Evolutionary conservation across 441 rosid species (phyloP).

Genomic region (Hura crepitans): DNA sequence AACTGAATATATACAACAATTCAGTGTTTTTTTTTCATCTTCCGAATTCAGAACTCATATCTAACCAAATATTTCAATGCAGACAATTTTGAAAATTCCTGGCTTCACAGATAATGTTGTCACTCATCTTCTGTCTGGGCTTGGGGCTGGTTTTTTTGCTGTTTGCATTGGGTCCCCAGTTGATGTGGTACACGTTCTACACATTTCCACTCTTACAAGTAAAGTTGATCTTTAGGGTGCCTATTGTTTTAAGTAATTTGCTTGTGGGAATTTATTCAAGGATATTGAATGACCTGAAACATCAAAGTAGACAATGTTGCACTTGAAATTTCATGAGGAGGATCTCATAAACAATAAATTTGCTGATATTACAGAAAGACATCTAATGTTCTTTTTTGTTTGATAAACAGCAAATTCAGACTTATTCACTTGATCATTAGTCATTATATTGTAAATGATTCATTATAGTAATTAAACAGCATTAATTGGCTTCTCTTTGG

Average conservation of each 20-base stretch:
- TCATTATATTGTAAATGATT: slow-evolving; percentile 1
- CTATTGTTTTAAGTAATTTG: slow-evolving; percentile 5
- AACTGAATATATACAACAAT: slow-evolving; percentile 4
- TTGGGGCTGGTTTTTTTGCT: slow-evolving; percentile 95
- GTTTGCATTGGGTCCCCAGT: slow-evolving; percentile 98
- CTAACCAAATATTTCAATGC: slow-evolving; percentile 30
- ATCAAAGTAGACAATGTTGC: neutral
- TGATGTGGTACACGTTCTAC: slow-evolving; percentile 71
- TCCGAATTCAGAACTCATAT: neutral
- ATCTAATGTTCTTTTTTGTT: neutral
- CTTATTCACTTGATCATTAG: slow-evolving; percentile 1
- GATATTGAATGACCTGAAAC: neutral
- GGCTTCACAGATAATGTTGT: slow-evolving; percentile 87
- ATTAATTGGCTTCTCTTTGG: slow-evolving; percentile 11
- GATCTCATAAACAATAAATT: neutral
- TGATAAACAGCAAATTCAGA: neutral
- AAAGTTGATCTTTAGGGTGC: slow-evolving; percentile 2
- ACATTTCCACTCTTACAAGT: neutral
- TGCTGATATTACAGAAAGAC: neutral
- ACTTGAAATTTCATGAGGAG: neutral
- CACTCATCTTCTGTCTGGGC: slow-evolving; percentile 86
- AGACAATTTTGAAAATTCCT: slow-evolving; percentile 88
- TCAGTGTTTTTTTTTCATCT: slow-evolving; percentile 15
- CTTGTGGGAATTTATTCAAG: slow-evolving; percentile 2
- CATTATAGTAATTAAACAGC: neutral